These are phyloP conservation scores for Vitrella brassicaformis DNA, from an alignment of 73 alveolate genomes.

Conservation along the genomic window DNA sequence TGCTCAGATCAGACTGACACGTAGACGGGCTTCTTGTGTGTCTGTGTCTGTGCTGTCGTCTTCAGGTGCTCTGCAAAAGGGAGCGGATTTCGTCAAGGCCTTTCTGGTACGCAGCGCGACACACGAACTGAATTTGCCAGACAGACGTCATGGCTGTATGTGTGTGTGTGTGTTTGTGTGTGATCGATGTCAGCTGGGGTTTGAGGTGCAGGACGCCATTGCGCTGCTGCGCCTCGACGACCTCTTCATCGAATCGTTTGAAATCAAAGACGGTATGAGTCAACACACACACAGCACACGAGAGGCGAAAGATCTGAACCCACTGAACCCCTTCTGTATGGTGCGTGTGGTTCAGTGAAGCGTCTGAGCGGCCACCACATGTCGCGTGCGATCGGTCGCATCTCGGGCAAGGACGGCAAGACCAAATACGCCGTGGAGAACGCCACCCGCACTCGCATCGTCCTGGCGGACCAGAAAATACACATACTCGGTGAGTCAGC, in stretches of 20 bases:
- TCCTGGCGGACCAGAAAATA: conserved; percentile 82
- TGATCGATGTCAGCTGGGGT: too few relatives aligned
- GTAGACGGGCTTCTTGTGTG: too few relatives aligned
- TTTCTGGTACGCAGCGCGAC: too few relatives aligned
- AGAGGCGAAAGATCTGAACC: background rate
- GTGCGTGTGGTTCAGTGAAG: conserved; percentile 42
- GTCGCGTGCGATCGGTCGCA: conserved; percentile 90
- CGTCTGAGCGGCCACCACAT: conserved; percentile 87
- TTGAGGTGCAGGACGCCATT: conserved; percentile 88
- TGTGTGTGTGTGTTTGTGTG: too few relatives aligned
- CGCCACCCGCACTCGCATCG: conserved; percentile 90
- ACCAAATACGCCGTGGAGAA: conserved; percentile 95
- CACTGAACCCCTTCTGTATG: background rate
- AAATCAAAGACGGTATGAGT: conserved; percentile 76
- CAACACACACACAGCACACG: background rate
- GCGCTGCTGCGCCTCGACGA: conserved; percentile 95
- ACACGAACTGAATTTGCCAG: too few relatives aligned
- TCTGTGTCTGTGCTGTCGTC: too few relatives aligned
- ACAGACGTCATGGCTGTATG: too few relatives aligned
- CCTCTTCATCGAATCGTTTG: conserved; percentile 86
- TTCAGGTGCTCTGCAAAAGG: conserved; percentile 80
- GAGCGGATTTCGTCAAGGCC: conserved; percentile 90
- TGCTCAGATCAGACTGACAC: too few relatives aligned
- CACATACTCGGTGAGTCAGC: conserved; percentile 74
- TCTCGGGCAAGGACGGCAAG: conserved; percentile 95